Evolutionary conservation across 768 basidiomycete genomes (phyloP), one percentile per base, ranked within the genome.

Genomic region (Hygrophorus russula): DNA sequence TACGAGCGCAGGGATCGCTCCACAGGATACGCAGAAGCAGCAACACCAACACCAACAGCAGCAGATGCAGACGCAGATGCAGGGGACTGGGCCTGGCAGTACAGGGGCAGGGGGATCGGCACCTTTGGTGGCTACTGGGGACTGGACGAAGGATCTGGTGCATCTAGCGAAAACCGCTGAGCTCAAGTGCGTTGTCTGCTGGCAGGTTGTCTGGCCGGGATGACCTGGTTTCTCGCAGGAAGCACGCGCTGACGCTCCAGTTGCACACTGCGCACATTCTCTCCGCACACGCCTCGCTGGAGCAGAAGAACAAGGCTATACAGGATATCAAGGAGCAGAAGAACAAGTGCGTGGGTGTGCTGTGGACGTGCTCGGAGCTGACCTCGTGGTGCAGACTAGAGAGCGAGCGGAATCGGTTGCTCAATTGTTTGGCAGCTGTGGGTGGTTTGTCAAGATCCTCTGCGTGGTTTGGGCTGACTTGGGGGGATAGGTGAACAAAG

Each of bases 131-230:
- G 84, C 87, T 3, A 80, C 76, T 14, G 87, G 85, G 7, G 85
- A 89, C 59, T 90, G 87, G 87, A 87, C 84, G 19, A 82, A 81
- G 52, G 83, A 87, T 60, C 71, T 90, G 34, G 81, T 90, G 27
- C 83, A 89, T 41, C 71, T 90, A 9, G 87, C 87, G 5, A 89
- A 85, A 65, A 86, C 83, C 1, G 87, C 87, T 7, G 87, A 90
- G 57, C 71, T 90, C 54, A 90, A 90, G 87, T 90, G 59, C 52
- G 83, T 73, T 17, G 31, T 38, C 36, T 33, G 42, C 49, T 41
- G 28, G 30, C 20, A 3, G 18, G 30, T 35, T 41, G 17, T 33
- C 30, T 13, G 15, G 15, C 30, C 39, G 28, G 9, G 41, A 14
- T 28, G 20, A 19, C 30, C 18, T 34, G 12, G 6, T 42, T 9